Base-by-base conservation (phyloP, 2,329 filamentous ascomycete species). In the Paraconiothyrium brasiliense region DNA sequence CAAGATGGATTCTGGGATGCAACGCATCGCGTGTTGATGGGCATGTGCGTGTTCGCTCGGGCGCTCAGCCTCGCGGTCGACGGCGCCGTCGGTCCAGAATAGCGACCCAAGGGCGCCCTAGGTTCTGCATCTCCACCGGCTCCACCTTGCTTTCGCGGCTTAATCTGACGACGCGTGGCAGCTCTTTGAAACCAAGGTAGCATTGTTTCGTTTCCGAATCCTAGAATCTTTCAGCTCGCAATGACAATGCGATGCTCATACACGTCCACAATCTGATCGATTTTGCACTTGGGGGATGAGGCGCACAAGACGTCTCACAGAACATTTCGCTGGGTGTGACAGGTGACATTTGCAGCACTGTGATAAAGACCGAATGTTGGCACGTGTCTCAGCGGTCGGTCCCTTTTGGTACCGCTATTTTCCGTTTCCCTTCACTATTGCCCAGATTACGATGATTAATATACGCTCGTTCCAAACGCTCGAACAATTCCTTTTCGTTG, bases 141-240 rank as follows among this genome's bases (percentile, higher is more conserved):
- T 44, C 51, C 51, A 54, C 51, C 22, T 14, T 16, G 32, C 37
- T 48, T 56, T 37, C 54, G 54, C 41, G 24, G 41, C 43, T 39
- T 47, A 44, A 34, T 20, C 4, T 27, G 30, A 47, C 43, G 32
- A 47, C 43, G 30, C 20, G 20, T 37, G 54, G 43, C 41, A 35
- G 27, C 6, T 32, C 16, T 34, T 51, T 27, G 32, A 35, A 11
- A 37, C 32, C 11, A 51, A 48, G 20, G 32, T 46, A 24, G 43
- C 43, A 24, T 13, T 46, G 43, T 24, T 46, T 46, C 7, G 41
- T 24, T 46, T 22, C 7, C 43, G 9, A 9, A 4, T n/a, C 13
- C 43, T 46, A 24, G 43, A n/a, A 20, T 32, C 39, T 7, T 32
- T 30, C 16, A 5, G 14, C 16, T 37, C 32, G 20, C 32, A 37